Conservation (phyloP, 2,329 filamentous ascomycete genomes). For the Metarhizium brunneum region DNA sequence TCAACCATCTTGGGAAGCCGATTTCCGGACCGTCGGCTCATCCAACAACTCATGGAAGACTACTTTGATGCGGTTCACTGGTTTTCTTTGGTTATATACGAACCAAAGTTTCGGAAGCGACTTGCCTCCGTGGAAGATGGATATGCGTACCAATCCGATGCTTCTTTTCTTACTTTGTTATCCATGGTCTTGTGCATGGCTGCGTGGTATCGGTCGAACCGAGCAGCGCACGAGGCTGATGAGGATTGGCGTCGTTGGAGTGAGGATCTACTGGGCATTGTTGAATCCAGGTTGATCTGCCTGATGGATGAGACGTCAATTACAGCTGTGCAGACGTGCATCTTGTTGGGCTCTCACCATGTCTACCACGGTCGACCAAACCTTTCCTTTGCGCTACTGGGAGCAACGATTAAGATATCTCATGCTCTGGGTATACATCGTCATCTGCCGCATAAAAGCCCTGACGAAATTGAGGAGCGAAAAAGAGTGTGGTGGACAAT, state of each 20-base stretch:
- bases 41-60: slow-evolving; percentile 21
- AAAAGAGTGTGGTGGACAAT: too few relatives aligned
- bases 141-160: slow-evolving; percentile 7
- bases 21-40: slow-evolving; percentile 2
- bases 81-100: slow-evolving; percentile 33
- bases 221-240: too few relatives aligned
- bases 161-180: too few relatives aligned
- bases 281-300: slow-evolving; percentile 19
- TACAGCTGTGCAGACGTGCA: slow-evolving; percentile 26
- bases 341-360: slow-evolving; percentile 29
- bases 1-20: neutral
- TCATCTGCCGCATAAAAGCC: too few relatives aligned
- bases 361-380: slow-evolving; percentile 32
- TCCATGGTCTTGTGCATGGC: too few relatives aligned
- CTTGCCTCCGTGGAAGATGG: slow-evolving; percentile 23
- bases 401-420: too few relatives aligned
- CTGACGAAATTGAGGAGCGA: too few relatives aligned
- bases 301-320: slow-evolving; percentile 30
- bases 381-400: slow-evolving; percentile 13
- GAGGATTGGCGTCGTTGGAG: too few relatives aligned
- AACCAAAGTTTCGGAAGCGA: slow-evolving; percentile 26
- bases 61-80: slow-evolving; percentile 33
- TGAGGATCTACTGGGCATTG: too few relatives aligned
- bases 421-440: too few relatives aligned
- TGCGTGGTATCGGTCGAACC: too few relatives aligned